Conservation (phyloP, 108 stramenopile species). For the Nannochloropsis oceanica region DNA sequence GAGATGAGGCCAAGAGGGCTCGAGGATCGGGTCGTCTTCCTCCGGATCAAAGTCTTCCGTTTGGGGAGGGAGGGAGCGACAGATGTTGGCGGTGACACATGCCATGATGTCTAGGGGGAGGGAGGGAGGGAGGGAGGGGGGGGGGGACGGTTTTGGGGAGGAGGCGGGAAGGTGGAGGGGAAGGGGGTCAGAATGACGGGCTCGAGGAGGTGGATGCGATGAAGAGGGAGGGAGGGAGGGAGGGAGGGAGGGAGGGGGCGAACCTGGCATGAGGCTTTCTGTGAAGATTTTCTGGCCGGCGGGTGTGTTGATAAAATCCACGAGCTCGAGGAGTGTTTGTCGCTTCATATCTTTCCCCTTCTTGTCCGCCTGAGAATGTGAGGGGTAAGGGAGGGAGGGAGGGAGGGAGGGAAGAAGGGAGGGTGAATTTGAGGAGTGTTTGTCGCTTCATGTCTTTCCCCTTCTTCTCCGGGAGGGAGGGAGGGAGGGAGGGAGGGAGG, state of each 20-base stretch:
- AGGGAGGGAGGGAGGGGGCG: background rate
- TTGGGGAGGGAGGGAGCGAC: constrained; percentile 85
- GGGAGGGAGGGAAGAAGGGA: background rate
- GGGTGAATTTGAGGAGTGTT: constrained; percentile 83
- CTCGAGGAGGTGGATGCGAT: constrained; percentile 53
- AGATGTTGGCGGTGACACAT: constrained; percentile 84
- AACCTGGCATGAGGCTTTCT: constrained; percentile 30
- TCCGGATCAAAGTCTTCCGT: constrained; percentile 98
- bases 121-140: background rate
- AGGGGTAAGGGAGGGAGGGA: background rate
- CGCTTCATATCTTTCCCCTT: constrained; percentile 82
- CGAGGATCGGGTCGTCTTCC: constrained; percentile 96
- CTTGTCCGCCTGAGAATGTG: constrained; percentile 64
- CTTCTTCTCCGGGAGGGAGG: constrained; percentile 65
- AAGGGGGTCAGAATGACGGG: constrained; percentile 14
- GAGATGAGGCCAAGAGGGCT: constrained; percentile 94
- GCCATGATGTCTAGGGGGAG: constrained; percentile 26
- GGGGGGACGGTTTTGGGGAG: background rate
- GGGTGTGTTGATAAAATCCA: constrained; percentile 93
- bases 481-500: constrained; percentile 18
- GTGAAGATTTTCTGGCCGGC: constrained; percentile 97
- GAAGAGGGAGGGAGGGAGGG: constrained; percentile 18
- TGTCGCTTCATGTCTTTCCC: constrained; percentile 86
- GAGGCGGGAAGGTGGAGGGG: background rate
- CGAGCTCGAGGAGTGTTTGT: constrained; percentile 86